Evolutionary conservation across 148 eudicot genomes (phyloP).

Genomic region (Chenopodium quinoa): DNA sequence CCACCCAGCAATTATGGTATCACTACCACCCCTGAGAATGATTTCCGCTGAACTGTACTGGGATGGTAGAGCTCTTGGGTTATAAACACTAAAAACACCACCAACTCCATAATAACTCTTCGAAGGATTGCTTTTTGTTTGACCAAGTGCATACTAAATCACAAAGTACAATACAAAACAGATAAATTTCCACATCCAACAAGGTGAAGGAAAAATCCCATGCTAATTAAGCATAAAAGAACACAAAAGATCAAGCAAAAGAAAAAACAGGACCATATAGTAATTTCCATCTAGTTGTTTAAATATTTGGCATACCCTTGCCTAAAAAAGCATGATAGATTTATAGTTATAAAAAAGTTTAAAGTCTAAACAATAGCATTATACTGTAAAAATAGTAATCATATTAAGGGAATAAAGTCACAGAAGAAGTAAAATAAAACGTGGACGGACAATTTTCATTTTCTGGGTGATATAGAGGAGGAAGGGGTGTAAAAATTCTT

Average conservation of each 20-base stretch:
- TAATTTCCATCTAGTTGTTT: too few relatives aligned
- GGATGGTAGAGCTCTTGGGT: constrained; percentile 16
- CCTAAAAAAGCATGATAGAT: too few relatives aligned
- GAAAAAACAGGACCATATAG: neutral
- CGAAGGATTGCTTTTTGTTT: constrained; percentile 15
- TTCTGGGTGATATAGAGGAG: too few relatives aligned
- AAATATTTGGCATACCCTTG: too few relatives aligned
- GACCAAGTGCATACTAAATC: constrained; percentile 16
- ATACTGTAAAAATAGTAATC: too few relatives aligned
- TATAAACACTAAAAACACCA: constrained; percentile 13
- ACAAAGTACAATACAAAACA: neutral
- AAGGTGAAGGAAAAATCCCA: neutral
- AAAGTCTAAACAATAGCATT: too few relatives aligned
- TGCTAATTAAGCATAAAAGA: neutral
- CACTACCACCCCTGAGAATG: constrained; percentile 18
- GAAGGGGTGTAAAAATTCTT: too few relatives aligned
- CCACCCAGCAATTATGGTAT: constrained; percentile 23
- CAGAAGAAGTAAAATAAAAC: too few relatives aligned
- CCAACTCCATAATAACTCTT: constrained; percentile 25
- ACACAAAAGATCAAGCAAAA: neutral
- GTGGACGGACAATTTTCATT: too few relatives aligned
- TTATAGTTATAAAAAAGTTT: too few relatives aligned
- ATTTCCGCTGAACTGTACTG: constrained; percentile 29
- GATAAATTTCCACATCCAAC: neutral
- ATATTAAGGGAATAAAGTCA: too few relatives aligned